Evolutionary conservation across 345 rosid genomes (phyloP), one percentile per base, ranked within the genome.

Genomic region (Aquilaria malaccensis): DNA sequence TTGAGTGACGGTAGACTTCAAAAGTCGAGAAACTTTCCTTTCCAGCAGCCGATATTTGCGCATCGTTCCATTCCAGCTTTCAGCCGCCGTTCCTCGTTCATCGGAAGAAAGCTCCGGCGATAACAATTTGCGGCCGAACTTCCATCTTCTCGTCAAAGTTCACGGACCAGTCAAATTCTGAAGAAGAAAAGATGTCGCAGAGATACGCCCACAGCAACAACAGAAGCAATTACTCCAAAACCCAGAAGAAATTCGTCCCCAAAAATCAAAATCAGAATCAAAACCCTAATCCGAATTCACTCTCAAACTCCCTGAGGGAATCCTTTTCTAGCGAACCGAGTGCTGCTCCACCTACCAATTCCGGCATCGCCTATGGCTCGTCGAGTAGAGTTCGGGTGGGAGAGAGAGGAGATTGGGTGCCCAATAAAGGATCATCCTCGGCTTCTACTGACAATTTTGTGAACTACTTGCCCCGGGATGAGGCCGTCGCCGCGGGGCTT

Each of bases 381-480:
- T 14, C 55, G 30, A 41, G 62, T 11, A 65, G 81, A 67, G 74
- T 76, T 45, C 79, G 75, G 58, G 76, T 78, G 50, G 87, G 76
- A 1, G 81, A 74, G 48, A 61, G 60, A 33, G 83, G 88, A 14
- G 81, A 70, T 10, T 73, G 73, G 79, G 73, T 84, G 15, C 47
- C 83, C 43, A 67, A 65, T 33, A 71, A 62, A 57, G 56, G 51
- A 15, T 46, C 60, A 49, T 29, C 65, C 3, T 72, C 67, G 4
- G 63, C 80, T 69, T 81, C 58, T 52, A 57, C 56, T 52, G 91
- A 91, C 2, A 78, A 65, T 59, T 94, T 94, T 71, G 86, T 94
- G 0, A 80, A 73, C 68, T 94, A 90, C 85, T 81, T 94, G 74
- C 99, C 91, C 10, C 99, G 90, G 67, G 99, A 94, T 32, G 99